phyloP scores from a whole-genome alignment of 75 land plant species.

The Chamaecyparis obtusa region DNA sequence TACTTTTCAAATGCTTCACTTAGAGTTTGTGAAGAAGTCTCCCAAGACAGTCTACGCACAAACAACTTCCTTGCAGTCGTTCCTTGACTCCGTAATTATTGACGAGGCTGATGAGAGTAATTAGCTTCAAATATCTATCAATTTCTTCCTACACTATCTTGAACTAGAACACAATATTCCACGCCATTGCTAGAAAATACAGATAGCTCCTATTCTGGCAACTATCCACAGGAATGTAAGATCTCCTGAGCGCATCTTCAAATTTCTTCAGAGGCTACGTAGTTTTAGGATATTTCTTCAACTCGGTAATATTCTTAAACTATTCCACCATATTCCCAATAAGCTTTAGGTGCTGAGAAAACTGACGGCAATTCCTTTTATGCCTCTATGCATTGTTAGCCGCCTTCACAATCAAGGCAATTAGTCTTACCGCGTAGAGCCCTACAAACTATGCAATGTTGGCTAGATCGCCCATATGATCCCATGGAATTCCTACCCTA shows the following conservation, averaged over 20 bases:
- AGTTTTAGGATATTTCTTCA: slow-evolving; percentile 75
- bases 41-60: too few species aligned
- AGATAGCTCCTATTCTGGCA: slow-evolving; percentile 87
- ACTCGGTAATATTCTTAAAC: slow-evolving; percentile 83
- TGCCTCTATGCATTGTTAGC: slow-evolving; percentile 90
- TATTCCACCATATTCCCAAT: slow-evolving; percentile 86
- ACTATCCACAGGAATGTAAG: slow-evolving; percentile 70
- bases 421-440: slow-evolving; percentile 65
- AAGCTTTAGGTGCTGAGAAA: slow-evolving; percentile 85
- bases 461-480: slow-evolving; percentile 64
- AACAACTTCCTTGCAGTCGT: too few species aligned
- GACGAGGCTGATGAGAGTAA: slow-evolving; percentile 87
- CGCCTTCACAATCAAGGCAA: slow-evolving; percentile 68
- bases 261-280: slow-evolving; percentile 87
- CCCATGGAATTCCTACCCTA: slow-evolving; percentile 45
- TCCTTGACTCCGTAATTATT: slow-evolving; percentile 72
- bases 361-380: slow-evolving; percentile 83
- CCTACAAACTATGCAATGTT: slow-evolving; percentile 78
- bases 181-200: slow-evolving; percentile 91
- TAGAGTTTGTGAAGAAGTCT: too few species aligned
- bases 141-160: slow-evolving; percentile 77
- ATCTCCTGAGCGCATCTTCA: slow-evolving; percentile 83
- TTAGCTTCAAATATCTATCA: slow-evolving; percentile 69
- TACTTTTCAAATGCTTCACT: too few species aligned
- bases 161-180: slow-evolving; percentile 88